Conservation (phyloP, 2,329 filamentous ascomycete genomes). For the Fusarium concolor region DNA sequence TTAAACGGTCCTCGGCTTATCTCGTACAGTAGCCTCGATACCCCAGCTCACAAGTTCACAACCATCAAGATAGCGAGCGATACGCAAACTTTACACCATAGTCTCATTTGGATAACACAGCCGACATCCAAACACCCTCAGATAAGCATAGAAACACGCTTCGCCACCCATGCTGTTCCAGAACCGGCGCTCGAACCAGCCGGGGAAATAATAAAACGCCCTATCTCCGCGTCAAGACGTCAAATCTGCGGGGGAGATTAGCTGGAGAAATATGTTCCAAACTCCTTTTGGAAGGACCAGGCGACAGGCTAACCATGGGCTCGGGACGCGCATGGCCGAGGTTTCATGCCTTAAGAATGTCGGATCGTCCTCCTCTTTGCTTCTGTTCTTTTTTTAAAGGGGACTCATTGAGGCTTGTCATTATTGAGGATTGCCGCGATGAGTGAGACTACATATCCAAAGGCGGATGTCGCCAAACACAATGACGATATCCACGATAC, state of each 20-base stretch:
- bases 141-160: slow-evolving; percentile 2
- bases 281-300: slow-evolving; percentile 35
- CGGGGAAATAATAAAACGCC: slow-evolving; percentile 17
- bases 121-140: slow-evolving; percentile 8
- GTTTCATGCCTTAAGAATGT: slow-evolving; percentile 7
- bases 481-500: slow-evolving; percentile 7
- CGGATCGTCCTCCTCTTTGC: neutral
- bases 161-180: neutral
- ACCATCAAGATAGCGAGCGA: too few relatives aligned
- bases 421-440: neutral
- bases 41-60: too few relatives aligned
- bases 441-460: slow-evolving; percentile 17
- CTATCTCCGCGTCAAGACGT: slow-evolving; percentile 16
- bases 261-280: slow-evolving; percentile 16
- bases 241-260: slow-evolving; percentile 18
- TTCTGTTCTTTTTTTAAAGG: neutral
- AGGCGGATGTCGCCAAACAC: slow-evolving; percentile 21
- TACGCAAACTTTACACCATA: neutral
- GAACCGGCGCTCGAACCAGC: neutral
- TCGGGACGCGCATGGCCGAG: neutral
- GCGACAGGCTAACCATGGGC: slow-evolving; percentile 24
- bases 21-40: neutral
- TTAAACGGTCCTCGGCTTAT: neutral
- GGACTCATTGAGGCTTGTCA: neutral
- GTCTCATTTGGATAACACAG: slow-evolving; percentile 11